Percentiles rank a stretch among this genome's conserved stretches.
Conservation (phyloP, 164 flowering plant species). For the Echeveria elegans region DNA sequence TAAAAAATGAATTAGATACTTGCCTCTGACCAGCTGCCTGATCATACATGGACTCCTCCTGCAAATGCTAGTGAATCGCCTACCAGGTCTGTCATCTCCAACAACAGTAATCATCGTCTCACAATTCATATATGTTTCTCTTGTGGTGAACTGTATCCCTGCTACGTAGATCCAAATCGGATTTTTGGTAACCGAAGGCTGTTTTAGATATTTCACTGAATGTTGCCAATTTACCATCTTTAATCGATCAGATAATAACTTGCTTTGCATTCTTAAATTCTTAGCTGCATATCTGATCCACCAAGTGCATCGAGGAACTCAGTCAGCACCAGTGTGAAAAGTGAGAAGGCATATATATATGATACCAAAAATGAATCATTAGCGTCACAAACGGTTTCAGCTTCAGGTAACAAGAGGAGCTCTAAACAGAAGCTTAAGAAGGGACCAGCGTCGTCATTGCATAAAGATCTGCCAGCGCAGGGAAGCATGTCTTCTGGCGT, state of each 20-base stretch:
- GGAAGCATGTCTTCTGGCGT: constrained; percentile 55
- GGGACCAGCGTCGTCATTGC: constrained; percentile 12
- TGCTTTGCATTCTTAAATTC: neutral
- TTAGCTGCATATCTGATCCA: constrained; percentile 25
- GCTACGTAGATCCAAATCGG: neutral
- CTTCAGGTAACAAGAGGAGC: too few species aligned
- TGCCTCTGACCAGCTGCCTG: neutral
- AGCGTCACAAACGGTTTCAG: too few species aligned
- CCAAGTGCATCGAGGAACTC: constrained; percentile 17
- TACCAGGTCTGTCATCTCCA: constrained; percentile 1
- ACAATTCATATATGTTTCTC: neutral
- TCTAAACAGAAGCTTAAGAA: constrained; percentile 19
- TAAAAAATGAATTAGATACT: neutral
- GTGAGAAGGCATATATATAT: too few species aligned
- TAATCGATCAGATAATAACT: neutral
- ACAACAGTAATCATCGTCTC: neutral
- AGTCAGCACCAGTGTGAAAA: constrained; percentile 19
- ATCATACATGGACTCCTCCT: neutral
- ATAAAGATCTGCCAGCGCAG: constrained; percentile 26
- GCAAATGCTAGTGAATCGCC: neutral
- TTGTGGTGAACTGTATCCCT: neutral
- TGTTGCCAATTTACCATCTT: too few species aligned
- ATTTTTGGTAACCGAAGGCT: too few species aligned
- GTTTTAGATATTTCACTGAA: too few species aligned
- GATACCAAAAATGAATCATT: too few species aligned